These are phyloP conservation scores for Begonia masoniana DNA, from an alignment of 306 rosid species.

Conservation along the genomic window DNA sequence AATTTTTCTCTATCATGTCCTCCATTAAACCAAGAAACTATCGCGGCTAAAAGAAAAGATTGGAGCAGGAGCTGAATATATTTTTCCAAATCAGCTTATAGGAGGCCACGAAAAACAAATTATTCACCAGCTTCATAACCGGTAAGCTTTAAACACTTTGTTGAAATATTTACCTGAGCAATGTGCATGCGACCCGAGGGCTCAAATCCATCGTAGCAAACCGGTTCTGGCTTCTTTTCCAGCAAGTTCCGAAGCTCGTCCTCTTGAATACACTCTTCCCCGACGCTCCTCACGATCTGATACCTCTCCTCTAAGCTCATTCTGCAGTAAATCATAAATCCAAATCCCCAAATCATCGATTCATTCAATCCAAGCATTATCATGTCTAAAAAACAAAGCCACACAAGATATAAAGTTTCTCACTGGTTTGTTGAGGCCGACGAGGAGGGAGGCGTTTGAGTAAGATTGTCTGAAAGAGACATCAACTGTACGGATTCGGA, in stretches of 20 bases:
- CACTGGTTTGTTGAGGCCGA: too few species aligned
- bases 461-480: too few species aligned
- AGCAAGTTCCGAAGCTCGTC: slow-evolving; percentile 1
- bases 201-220: background rate
- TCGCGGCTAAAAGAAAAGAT: background rate
- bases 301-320: background rate
- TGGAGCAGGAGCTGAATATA: background rate
- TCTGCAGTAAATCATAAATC: background rate
- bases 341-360: too few species aligned
- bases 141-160: background rate
- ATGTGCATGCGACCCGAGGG: background rate
- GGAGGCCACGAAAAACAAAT: background rate
- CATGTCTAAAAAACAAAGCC: too few species aligned
- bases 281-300: background rate
- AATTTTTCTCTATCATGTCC: background rate
- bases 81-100: background rate
- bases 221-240: background rate
- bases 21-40: background rate
- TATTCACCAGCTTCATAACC: background rate
- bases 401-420: too few species aligned
- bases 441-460: too few species aligned
- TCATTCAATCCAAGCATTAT: too few species aligned
- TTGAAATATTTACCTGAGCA: background rate
- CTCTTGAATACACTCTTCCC: background rate
- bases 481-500: too few species aligned